Evolutionary conservation across 371 early-diverging fungal genomes (phyloP).

Genomic region (Nematocida sp.): DNA sequence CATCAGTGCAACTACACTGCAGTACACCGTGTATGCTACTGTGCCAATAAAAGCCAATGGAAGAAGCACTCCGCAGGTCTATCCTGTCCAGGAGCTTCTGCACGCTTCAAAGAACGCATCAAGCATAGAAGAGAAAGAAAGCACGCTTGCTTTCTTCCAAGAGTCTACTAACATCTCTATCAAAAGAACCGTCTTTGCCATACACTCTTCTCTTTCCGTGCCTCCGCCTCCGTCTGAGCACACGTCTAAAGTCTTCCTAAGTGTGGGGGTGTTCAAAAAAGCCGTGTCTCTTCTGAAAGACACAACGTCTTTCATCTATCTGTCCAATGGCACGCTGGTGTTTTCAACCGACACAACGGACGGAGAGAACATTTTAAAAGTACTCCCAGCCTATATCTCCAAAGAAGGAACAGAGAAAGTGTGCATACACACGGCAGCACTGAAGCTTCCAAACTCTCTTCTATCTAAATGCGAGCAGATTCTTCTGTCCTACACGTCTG

Average conservation of each 20-base stretch:
- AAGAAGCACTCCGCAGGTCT: neutral
- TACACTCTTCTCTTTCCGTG: neutral
- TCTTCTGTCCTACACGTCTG: neutral
- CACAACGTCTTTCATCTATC: conserved; percentile 2
- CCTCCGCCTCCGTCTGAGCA: neutral
- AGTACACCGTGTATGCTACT: neutral
- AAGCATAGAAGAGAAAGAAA: neutral
- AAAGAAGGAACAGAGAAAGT: conserved; percentile 42
- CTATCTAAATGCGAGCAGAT: neutral
- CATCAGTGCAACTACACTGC: neutral
- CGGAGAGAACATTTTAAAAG: conserved; percentile 17
- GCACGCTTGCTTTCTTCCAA: neutral
- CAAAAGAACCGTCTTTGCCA: conserved; percentile 8
- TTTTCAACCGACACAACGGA: neutral
- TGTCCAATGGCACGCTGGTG: conserved; percentile 20
- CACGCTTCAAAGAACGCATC: neutral
- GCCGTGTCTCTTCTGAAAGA: conserved; percentile 7
- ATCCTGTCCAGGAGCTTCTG: neutral
- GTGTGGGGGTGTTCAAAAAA: conserved; percentile 8
- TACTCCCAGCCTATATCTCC: neutral
- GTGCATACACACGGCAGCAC: neutral
- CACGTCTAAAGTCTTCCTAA: conserved; percentile 21
- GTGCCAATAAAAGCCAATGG: neutral
- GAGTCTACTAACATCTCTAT: neutral
- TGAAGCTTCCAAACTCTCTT: conserved; percentile 6